Conservation (phyloP, 2,329 filamentous ascomycete genomes). For the Aspergillus sp. region DNA sequence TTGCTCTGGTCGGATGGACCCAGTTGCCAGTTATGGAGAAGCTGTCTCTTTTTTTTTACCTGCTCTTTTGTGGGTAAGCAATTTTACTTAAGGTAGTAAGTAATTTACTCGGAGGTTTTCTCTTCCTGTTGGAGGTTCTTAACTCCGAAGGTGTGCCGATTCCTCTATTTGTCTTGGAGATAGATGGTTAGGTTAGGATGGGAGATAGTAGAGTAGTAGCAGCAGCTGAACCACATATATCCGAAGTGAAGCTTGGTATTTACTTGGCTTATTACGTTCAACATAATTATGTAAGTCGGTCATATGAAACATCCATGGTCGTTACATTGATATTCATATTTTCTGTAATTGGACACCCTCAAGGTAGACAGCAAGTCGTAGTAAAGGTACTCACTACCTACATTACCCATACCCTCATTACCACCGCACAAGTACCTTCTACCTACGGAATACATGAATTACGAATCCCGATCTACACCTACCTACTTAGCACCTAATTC, state of each 20-base stretch:
- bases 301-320: too few relatives aligned
- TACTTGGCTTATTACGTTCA: background rate
- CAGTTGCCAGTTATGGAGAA: background rate
- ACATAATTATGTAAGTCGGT: background rate
- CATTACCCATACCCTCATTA: too few relatives aligned
- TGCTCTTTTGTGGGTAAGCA: background rate
- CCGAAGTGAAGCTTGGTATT: background rate
- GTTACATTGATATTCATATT: too few relatives aligned
- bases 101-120: background rate
- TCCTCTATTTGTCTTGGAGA: background rate
- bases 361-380: too few relatives aligned
- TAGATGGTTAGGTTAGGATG: background rate
- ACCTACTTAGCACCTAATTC: too few relatives aligned
- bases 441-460: too few relatives aligned
- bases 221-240: background rate
- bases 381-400: too few relatives aligned
- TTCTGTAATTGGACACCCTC: too few relatives aligned
- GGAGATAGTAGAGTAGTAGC: background rate
- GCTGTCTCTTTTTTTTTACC: background rate
- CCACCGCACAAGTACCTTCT: too few relatives aligned
- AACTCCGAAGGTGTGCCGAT: background rate
- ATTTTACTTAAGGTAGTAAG: too few relatives aligned
- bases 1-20: constrained; percentile 1
- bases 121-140: too few relatives aligned
- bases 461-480: too few relatives aligned